Evolutionary conservation across 352 stramenopile species (phyloP), one percentile per base, ranked within the genome.

Genomic region (Globisporangium lucens): DNA sequence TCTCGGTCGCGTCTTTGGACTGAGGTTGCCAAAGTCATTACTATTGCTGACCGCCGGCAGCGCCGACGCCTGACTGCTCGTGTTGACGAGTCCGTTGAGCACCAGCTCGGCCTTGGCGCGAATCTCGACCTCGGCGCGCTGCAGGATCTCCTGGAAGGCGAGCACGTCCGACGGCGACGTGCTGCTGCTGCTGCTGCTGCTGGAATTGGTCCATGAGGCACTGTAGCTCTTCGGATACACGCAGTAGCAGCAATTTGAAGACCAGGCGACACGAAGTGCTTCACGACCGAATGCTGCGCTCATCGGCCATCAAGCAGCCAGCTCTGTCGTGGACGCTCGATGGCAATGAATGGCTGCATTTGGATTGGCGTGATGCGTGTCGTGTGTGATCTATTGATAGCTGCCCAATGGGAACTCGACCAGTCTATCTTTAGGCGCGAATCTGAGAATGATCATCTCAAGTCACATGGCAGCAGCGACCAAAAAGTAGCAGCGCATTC

Each of bases 31-130:
- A 33, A 33, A 33, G 30, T 5, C 29, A 29, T 22, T 66, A 20
- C 35, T 66, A 49, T 73, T 64, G 47, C 57, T 69, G n/a, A 86
- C 68, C 24, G 67, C 65, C 2, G 67, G 61, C 10, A 63, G 38
- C 27, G 51, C 24, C 63, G 53, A 65, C 61, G 61, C 55, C 49
- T 66, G 67, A 63, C 66, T 74, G 41, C 78, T 87, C 47, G 71
- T 83, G 41, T 76, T 84, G 6, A 93, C 77, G 65, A 92, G 74
- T 24, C 83, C 86, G 61, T 83, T 80, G 7, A 93, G 76, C 38
- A 95, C 83, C 29, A 95, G 75, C 63, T 95, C 85, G 20, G 84
- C 87, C 75, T 94, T 95, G n/a, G 76, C 66, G n/a, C 79, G 77
- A 65, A 95, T 72, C 53, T 95, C 87, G 9, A 67, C 33, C 61